Conservation (phyloP, 306 rosid genomes). For the Gastrolobium villosum region DNA sequence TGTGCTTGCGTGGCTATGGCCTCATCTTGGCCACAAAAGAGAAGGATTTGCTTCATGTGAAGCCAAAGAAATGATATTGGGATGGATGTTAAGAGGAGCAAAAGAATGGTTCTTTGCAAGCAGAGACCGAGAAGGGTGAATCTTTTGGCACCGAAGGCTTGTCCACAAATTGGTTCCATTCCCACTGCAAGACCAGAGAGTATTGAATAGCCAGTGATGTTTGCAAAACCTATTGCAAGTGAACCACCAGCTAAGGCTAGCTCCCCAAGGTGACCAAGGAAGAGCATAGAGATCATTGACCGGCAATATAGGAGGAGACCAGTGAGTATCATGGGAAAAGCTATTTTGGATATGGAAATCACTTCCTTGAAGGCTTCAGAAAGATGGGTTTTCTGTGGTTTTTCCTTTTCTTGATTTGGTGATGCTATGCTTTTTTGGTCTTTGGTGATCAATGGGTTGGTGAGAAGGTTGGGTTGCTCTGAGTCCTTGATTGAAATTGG, state of each 20-base stretch:
- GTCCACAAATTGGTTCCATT: slow-evolving; percentile 95
- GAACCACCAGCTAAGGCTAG: slow-evolving; percentile 91
- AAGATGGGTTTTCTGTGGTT: slow-evolving; percentile 44
- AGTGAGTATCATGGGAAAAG: slow-evolving; percentile 85
- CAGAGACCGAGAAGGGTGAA: slow-evolving; percentile 75
- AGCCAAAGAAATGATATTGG: slow-evolving; percentile 91
- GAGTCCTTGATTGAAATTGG: background rate
- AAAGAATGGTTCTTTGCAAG: slow-evolving; percentile 75
- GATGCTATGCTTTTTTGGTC: background rate
- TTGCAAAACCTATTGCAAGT: slow-evolving; percentile 81
- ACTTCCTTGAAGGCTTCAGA: slow-evolving; percentile 55
- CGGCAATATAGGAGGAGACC: slow-evolving; percentile 82
- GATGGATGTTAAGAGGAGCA: slow-evolving; percentile 62
- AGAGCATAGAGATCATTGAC: slow-evolving; percentile 93
- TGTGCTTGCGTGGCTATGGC: slow-evolving; percentile 80
- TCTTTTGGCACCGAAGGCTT: slow-evolving; percentile 87
- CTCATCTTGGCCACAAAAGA: slow-evolving; percentile 76
- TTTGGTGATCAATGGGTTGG: slow-evolving; percentile 54
- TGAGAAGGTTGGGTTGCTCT: slow-evolving; percentile 30
- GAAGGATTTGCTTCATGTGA: slow-evolving; percentile 70
- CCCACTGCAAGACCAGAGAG: slow-evolving; percentile 91
- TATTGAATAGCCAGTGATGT: slow-evolving; percentile 94
- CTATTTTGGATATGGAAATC: slow-evolving; percentile 62
- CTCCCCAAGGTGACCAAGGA: slow-evolving; percentile 84
- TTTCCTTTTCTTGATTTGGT: background rate